Evolutionary conservation across 2,329 filamentous ascomycete species (phyloP), one percentile per base, ranked within the genome.

Genomic region (Verticillium alfalfae): DNA sequence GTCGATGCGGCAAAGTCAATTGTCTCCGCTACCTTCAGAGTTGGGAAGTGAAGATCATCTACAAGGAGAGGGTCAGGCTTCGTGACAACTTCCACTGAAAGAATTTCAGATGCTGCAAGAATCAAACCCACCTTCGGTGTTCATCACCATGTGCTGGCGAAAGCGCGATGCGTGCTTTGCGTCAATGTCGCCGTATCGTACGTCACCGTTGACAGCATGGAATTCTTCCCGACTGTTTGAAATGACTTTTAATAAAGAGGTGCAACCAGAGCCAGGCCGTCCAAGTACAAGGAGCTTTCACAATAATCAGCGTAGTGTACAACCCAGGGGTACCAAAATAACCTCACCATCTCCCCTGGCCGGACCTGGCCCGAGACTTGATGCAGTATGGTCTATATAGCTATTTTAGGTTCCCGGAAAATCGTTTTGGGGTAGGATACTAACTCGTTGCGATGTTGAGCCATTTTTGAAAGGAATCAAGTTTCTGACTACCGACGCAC

Each of bases 1-100:
- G 86, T 87, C 69, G 84, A 83, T 3, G 89, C 76, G 0, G 89
- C 89, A 71, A 92, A 92, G 6, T 80, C 77, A 1, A 92, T 73
- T 0, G 89, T 92, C 62, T 88, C 78, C 55, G 84, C 81, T 5
- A 91, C 89, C 1, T 84, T 87, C 26, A 92, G 73, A 0, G 87
- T 88, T 0, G 89, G 85, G 64, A 90, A 91, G 70, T 91, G 88
- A 0, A 89, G 72, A 66, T 91, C 88, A 61, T 80, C 36, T 37
- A 37, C 2, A 37, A 13, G 22, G 22, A 22, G 36, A 2, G 36
- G 26, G 5, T 26, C 18, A 58, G n/a, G 6, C 8, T 16, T 13
- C 31, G 18, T 3, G 8, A 16, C 9, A 9, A 5, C 36, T 37
- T 37, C 13, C 9, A 13, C 9, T 7, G 2, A 37, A 2, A 2